These are phyloP conservation scores for Hypoxylon sp. DNA, from an alignment of 2,329 filamentous ascomycete species.

Conservation along the genomic window DNA sequence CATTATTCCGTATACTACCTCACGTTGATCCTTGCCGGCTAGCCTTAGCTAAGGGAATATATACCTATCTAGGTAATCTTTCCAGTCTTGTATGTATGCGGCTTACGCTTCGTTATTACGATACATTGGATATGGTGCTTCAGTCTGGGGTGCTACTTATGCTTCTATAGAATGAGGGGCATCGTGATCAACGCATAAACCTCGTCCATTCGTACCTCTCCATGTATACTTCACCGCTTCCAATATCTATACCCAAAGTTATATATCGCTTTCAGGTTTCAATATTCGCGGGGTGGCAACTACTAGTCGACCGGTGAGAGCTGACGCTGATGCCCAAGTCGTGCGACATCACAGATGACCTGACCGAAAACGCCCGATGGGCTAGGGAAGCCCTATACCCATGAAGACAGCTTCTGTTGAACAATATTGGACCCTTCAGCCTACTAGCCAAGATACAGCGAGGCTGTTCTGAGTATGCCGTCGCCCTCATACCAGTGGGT, in stretches of 20 bases:
- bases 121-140: conserved; percentile 17
- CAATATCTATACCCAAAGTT: conserved; percentile 27
- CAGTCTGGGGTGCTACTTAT: conserved; percentile 10
- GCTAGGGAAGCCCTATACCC: conserved; percentile 14
- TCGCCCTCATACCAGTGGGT: conserved; percentile 5
- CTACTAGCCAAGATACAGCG: conserved; percentile 25
- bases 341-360: conserved; percentile 22
- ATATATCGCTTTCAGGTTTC: conserved; percentile 29
- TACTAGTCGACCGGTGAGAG: conserved; percentile 37
- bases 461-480: conserved; percentile 6
- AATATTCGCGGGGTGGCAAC: conserved; percentile 34
- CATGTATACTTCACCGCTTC: conserved; percentile 30
- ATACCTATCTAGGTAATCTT: conserved; percentile 15
- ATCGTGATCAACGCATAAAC: conserved; percentile 26
- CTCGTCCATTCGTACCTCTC: conserved; percentile 22
- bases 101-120: conserved; percentile 13
- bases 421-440: conserved; percentile 1
- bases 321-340: conserved; percentile 36
- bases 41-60: background rate
- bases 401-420: conserved; percentile 8
- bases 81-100: conserved; percentile 6
- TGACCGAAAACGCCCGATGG: conserved; percentile 29
- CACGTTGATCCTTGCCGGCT: background rate
- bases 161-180: conserved; percentile 1
- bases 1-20: conserved; percentile 10